Evolutionary conservation across 192 early-diverging fungal species (phyloP).

Genomic region (Coemansia sp.): DNA sequence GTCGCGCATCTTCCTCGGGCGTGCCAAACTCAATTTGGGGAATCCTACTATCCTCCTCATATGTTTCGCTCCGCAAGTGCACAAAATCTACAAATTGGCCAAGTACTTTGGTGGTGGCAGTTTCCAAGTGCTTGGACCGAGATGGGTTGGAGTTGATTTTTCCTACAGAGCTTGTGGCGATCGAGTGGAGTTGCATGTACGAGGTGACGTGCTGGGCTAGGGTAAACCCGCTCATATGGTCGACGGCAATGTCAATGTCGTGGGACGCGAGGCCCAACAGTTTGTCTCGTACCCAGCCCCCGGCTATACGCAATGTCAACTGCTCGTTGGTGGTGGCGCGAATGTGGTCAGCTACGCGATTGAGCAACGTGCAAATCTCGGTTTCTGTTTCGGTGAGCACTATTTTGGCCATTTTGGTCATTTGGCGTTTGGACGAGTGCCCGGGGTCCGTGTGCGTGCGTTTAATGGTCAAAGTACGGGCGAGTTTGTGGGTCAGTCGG

Average conservation of each 20-base stretch:
- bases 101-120: slow-evolving; percentile 84
- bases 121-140: slow-evolving; percentile 96
- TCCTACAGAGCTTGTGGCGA: slow-evolving; percentile 54
- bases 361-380: slow-evolving; percentile 69
- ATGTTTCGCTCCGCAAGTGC: slow-evolving; percentile 90
- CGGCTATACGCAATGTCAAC: slow-evolving; percentile 83
- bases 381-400: slow-evolving; percentile 61
- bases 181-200: slow-evolving; percentile 67
- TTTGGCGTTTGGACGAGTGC: background rate
- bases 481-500: background rate
- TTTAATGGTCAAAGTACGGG: too few species aligned
- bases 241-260: slow-evolving; percentile 94
- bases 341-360: slow-evolving; percentile 59
- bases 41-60: slow-evolving; percentile 77
- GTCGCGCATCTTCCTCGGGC: slow-evolving; percentile 84
- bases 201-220: slow-evolving; percentile 67
- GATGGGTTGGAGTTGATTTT: slow-evolving; percentile 93
- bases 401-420: background rate
- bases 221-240: slow-evolving; percentile 89
- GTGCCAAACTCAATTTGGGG: slow-evolving; percentile 84
- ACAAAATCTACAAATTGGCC: slow-evolving; percentile 89
- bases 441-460: background rate
- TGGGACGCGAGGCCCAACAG: slow-evolving; percentile 81
- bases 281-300: slow-evolving; percentile 99
- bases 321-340: slow-evolving; percentile 48